Conservation (phyloP, 2,329 filamentous ascomycete genomes). For the Colletotrichum costaricense region DNA sequence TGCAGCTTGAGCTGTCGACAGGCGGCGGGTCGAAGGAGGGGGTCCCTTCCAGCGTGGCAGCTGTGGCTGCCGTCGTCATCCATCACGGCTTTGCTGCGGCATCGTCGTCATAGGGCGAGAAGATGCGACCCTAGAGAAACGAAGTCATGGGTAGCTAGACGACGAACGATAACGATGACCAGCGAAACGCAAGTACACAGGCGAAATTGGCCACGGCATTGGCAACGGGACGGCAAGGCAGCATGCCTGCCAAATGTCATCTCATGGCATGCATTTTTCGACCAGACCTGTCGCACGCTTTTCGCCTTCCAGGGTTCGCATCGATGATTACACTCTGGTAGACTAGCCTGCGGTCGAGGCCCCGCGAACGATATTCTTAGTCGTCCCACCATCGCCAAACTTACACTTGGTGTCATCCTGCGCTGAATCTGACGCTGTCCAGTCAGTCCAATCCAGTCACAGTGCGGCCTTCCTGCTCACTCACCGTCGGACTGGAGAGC, state of each 20-base stretch:
- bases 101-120: conserved; percentile 17
- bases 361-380: conserved; percentile 9
- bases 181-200: conserved; percentile 7
- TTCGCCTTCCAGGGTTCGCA: not conserved
- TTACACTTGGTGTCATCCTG: conserved; percentile 17
- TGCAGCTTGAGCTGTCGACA: not conserved
- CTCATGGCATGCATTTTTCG: conserved; percentile 14
- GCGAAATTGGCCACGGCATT: not conserved
- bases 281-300: conserved; percentile 3
- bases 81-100: conserved; percentile 5
- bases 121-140: conserved; percentile 5
- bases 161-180: not conserved
- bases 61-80: conserved; percentile 32
- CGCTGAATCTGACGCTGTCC: conserved; percentile 17
- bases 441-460: conserved; percentile 2
- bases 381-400: conserved; percentile 24
- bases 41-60: conserved; percentile 8
- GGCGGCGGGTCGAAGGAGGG: not conserved
- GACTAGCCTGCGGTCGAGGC: conserved; percentile 18
- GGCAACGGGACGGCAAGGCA: conserved; percentile 6
- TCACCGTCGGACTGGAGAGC: conserved; percentile 6
- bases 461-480: not conserved
- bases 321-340: conserved; percentile 3
- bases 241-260: conserved; percentile 20
- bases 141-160: conserved; percentile 5